Conservation (phyloP, 371 early-diverging fungal species). For the Dentiscutata heterogama region DNA sequence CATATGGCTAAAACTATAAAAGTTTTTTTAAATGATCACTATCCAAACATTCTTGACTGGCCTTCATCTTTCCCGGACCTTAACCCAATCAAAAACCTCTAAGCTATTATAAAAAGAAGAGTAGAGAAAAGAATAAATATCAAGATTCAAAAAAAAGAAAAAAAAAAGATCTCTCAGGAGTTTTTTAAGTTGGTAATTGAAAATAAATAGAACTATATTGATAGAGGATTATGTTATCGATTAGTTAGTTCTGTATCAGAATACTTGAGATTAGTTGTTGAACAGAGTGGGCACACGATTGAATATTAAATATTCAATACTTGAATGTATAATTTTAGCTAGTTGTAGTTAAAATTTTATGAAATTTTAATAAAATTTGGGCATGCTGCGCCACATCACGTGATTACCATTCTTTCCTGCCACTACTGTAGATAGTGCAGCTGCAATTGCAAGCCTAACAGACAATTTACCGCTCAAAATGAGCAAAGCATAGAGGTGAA, state of each 20-base stretch:
- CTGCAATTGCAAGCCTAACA: too few relatives aligned
- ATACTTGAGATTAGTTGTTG: not conserved
- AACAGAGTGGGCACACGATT: not conserved
- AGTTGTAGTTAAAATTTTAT: too few relatives aligned
- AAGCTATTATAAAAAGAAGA: slow-evolving; percentile 37
- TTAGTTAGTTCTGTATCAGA: not conserved
- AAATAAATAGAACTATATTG: slow-evolving; percentile 42
- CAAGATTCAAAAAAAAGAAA: slow-evolving; percentile 13
- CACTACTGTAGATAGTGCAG: too few relatives aligned
- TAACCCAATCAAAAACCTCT: slow-evolving; percentile 53
- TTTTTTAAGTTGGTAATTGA: slow-evolving; percentile 34
- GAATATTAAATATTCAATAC: too few relatives aligned
- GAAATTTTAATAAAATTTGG: too few relatives aligned
- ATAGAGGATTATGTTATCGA: not conserved
- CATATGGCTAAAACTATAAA: slow-evolving; percentile 45
- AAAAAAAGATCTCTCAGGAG: slow-evolving; percentile 2
- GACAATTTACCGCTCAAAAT: too few relatives aligned
- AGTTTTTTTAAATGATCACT: slow-evolving; percentile 44
- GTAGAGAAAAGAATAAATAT: slow-evolving; percentile 39
- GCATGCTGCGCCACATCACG: too few relatives aligned
- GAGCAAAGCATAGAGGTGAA: too few relatives aligned
- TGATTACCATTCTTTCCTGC: too few relatives aligned
- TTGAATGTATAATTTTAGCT: too few relatives aligned
- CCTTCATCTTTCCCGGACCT: slow-evolving; percentile 48
- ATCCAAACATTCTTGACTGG: slow-evolving; percentile 42